A percentile compares a stretch with the other conserved stretches of the same genome.
These are phyloP conservation scores for Plectosphaerella plurivora DNA, from an alignment of 2,329 filamentous ascomycete species.

Conservation along the genomic window DNA sequence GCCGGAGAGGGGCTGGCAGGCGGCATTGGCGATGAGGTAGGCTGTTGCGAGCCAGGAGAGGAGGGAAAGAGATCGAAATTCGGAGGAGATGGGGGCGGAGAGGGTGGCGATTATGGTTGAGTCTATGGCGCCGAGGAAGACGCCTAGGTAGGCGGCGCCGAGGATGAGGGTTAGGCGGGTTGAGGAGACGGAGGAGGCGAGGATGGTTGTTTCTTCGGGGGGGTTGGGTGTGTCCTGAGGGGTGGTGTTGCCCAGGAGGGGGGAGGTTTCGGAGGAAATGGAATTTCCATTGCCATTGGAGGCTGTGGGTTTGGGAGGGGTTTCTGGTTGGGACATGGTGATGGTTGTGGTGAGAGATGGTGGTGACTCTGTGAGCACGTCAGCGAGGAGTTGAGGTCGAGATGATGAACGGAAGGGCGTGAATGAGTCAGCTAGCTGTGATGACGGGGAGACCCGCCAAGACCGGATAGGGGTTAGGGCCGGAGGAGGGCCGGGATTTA, in stretches of 20 bases:
- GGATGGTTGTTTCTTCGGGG: conserved; percentile 40
- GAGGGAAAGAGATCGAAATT: conserved; percentile 75
- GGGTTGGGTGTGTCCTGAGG: conserved; percentile 7
- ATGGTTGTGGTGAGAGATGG: no score
- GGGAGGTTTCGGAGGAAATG: not conserved
- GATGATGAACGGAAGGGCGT: no score
- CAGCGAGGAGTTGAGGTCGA: no score
- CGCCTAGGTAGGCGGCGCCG: conserved; percentile 50
- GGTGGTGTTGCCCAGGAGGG: no score
- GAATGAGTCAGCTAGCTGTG: no score
- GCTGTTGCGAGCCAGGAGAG: conserved; percentile 85
- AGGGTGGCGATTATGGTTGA: conserved; percentile 83
- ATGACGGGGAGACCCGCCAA: no score
- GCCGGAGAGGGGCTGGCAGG: conserved; percentile 79
- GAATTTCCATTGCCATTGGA: conserved; percentile 1
- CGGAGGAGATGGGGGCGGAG: conserved; percentile 75
- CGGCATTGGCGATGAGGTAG: conserved; percentile 84
- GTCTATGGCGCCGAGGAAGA: conserved; percentile 64
- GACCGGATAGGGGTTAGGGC: no score
- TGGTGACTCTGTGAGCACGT: no score
- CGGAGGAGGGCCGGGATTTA: no score
- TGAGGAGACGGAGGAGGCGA: conserved; percentile 44
- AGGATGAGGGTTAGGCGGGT: conserved; percentile 49
- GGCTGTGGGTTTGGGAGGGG: no score
- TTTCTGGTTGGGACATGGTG: no score